Conservation (phyloP, 441 rosid genomes). For the Dalechampia spathulata region DNA sequence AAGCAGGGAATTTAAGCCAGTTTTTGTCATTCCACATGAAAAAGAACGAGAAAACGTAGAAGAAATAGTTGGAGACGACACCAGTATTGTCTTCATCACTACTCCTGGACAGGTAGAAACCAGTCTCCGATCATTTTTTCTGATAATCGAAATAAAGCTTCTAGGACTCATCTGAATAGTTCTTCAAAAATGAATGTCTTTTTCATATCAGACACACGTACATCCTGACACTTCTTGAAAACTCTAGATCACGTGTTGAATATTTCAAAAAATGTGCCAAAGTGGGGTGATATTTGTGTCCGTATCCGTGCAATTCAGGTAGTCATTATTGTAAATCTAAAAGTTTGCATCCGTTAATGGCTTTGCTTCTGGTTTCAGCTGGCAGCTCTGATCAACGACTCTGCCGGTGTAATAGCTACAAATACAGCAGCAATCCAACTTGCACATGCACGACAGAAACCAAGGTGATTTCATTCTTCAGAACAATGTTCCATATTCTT, state of each 20-base stretch:
- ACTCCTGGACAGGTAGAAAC: constrained; percentile 78
- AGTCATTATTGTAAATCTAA: too few species aligned
- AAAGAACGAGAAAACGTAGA: constrained; percentile 80
- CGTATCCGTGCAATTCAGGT: too few species aligned
- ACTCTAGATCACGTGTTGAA: too few species aligned
- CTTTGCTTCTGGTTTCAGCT: constrained; percentile 37
- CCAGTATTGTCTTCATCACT: constrained; percentile 66
- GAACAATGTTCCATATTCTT: neutral
- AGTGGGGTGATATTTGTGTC: too few species aligned
- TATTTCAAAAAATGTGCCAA: too few species aligned
- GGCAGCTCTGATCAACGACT: constrained; percentile 85
- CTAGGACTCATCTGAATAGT: too few species aligned
- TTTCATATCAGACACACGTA: too few species aligned
- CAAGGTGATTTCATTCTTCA: constrained; percentile 33
- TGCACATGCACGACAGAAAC: constrained; percentile 70
- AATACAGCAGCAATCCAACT: constrained; percentile 89
- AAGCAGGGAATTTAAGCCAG: constrained; percentile 58
- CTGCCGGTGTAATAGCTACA: constrained; percentile 86
- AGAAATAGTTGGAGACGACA: constrained; percentile 64
- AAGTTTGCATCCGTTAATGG: too few species aligned
- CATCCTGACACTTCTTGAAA: too few species aligned
- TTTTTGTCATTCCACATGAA: constrained; percentile 88
- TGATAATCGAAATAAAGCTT: neutral
- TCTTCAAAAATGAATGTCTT: too few species aligned
- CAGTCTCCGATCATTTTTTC: constrained; percentile 7